These are phyloP conservation scores for Pseudozyma thailandica DNA, from an alignment of 1,284 basidiomycete genomes.

Conservation along the genomic window DNA sequence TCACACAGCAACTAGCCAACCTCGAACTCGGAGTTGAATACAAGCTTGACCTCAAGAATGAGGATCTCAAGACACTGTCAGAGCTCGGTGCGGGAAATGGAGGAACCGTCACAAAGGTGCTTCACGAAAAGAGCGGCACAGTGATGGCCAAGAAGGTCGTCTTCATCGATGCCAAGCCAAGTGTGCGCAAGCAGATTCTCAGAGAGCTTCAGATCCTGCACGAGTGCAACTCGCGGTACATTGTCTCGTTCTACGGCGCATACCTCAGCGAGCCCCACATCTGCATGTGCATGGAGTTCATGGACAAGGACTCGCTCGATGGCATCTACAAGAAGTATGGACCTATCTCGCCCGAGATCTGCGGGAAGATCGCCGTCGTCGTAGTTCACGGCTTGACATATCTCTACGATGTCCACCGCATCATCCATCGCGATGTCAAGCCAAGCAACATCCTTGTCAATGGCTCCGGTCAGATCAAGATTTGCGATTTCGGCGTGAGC, in stretches of 20 bases:
- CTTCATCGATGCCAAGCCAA: conserved; percentile 95
- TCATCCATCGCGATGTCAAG: conserved; percentile 99
- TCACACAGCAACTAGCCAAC: conserved; percentile 66
- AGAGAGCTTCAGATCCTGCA: conserved; percentile 98
- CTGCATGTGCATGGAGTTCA: conserved; percentile 98
- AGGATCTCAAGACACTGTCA: conserved; percentile 75
- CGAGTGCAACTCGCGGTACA: conserved; percentile 90
- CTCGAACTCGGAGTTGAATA: conserved; percentile 69
- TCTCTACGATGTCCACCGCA: conserved; percentile 98
- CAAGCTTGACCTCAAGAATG: conserved; percentile 69
- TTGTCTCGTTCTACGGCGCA: conserved; percentile 95
- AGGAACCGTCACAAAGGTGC: conserved; percentile 89
- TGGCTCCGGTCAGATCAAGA: conserved; percentile 92
- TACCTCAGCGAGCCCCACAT: conserved; percentile 96
- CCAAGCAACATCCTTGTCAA: conserved; percentile 97
- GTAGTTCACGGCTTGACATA: conserved; percentile 96
- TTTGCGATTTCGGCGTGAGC: conserved; percentile 98
- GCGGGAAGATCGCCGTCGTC: conserved; percentile 87
- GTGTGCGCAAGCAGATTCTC: conserved; percentile 96
- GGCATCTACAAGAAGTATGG: conserved; percentile 94
- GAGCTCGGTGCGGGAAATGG: conserved; percentile 98
- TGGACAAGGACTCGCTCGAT: conserved; percentile 82
- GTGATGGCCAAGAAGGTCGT: conserved; percentile 72
- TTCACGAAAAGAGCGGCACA: conserved; percentile 62
- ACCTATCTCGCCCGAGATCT: conserved; percentile 86